phyloP scores from a whole-genome alignment of 1,139 yeast genomes.

The Lodderomyces jiufengensis region DNA sequence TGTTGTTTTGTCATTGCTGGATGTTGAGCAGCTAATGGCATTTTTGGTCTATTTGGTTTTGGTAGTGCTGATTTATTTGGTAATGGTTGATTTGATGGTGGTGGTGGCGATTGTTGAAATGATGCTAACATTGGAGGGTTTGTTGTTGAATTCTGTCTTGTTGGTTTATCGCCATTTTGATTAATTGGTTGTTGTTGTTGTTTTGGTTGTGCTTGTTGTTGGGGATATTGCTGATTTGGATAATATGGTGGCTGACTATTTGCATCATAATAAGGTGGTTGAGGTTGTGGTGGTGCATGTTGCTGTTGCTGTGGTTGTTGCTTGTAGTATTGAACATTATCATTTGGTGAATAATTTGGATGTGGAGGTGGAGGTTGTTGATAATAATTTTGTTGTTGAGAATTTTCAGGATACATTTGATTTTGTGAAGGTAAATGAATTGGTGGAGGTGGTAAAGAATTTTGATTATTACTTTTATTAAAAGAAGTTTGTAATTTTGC shows the following conservation, averaged over 20 bases:
- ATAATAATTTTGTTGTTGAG: background rate
- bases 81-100: no score
- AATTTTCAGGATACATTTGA: background rate
- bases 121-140: background rate
- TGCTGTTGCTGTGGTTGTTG: conserved; percentile 1
- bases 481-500: conserved; percentile 4
- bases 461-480: background rate
- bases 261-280: conserved; percentile 1
- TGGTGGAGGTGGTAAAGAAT: no score
- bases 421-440: no score
- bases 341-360: conserved; percentile 2
- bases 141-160: background rate
- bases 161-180: background rate
- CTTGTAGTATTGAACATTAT: background rate
- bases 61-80: no score
- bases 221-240: background rate
- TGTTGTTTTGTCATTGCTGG: no score
- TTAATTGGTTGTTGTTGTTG: background rate
- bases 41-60: no score
- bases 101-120: no score
- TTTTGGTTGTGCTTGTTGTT: background rate
- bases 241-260: background rate
- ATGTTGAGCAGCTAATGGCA: no score
- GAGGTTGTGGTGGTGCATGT: background rate
- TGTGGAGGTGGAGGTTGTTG: conserved; percentile 2